Percentiles rank a stretch among this genome's conserved stretches.
Evolutionary conservation across 2,329 filamentous ascomycete species (phyloP).

Genomic region (Dothiorella sarmentorum): DNA sequence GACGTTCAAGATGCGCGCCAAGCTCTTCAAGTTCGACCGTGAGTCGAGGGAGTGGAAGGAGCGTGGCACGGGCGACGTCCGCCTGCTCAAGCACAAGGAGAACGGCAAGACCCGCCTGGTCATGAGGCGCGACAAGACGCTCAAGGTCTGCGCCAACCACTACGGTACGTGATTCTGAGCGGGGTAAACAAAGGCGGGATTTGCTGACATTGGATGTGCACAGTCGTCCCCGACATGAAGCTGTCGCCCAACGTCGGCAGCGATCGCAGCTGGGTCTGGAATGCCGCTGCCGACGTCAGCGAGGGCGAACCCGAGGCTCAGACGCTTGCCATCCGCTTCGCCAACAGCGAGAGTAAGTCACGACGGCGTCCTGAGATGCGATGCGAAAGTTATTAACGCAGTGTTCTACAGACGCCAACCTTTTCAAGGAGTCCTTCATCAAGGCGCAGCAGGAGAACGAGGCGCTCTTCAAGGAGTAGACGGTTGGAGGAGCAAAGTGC

Average conservation of each 20-base stretch:
- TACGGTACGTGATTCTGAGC: slow-evolving; percentile 66
- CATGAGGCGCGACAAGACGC: slow-evolving; percentile 98
- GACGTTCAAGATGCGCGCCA: slow-evolving; percentile 98
- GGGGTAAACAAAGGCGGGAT: slow-evolving; percentile 1
- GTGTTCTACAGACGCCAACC: slow-evolving; percentile 74
- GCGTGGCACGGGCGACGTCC: slow-evolving; percentile 93
- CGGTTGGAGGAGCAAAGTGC: background rate
- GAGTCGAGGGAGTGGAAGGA: slow-evolving; percentile 98
- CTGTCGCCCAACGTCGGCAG: slow-evolving; percentile 96
- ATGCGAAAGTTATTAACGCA: slow-evolving; percentile 27
- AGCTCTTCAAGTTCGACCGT: slow-evolving; percentile 97
- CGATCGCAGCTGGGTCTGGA: slow-evolving; percentile 99
- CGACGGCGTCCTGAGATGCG: slow-evolving; percentile 14
- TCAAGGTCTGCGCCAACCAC: slow-evolving; percentile 99
- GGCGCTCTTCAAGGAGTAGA: slow-evolving; percentile 60
- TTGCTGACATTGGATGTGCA: slow-evolving; percentile 25
- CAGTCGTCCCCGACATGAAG: slow-evolving; percentile 98
- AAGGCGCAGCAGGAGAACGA: slow-evolving; percentile 97
- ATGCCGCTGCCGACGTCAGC: slow-evolving; percentile 93
- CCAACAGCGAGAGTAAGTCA: slow-evolving; percentile 88
- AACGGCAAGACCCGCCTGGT: slow-evolving; percentile 96
- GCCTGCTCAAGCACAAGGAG: slow-evolving; percentile 97
- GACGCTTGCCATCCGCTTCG: slow-evolving; percentile 94
- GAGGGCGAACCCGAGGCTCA: slow-evolving; percentile 96
- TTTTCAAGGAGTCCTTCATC: slow-evolving; percentile 96